phyloP scores from a whole-genome alignment of 78 protist species.

The Bigelowiella natans region DNA sequence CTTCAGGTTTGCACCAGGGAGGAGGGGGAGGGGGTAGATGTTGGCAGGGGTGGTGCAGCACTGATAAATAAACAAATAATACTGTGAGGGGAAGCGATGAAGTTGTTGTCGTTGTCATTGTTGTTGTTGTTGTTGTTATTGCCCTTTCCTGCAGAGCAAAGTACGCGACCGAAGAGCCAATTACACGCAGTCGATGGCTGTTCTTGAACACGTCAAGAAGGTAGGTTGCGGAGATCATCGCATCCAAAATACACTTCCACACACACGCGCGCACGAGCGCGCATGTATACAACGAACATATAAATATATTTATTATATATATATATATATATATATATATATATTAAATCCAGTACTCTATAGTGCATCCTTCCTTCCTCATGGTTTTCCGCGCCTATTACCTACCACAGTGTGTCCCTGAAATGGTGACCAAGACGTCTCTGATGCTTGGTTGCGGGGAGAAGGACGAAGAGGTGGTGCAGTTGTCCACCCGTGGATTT shows the following conservation, averaged over 20 bases:
- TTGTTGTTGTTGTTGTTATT: background rate
- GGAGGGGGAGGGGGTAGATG: too few species aligned
- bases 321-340: background rate
- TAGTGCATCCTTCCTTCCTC: background rate
- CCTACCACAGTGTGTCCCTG: background rate
- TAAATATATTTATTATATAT: background rate
- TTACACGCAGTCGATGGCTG: constrained; percentile 67
- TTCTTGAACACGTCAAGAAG: constrained; percentile 54
- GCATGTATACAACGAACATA: background rate
- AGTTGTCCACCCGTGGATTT: too few species aligned
- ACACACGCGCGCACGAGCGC: background rate
- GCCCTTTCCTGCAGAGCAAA: background rate
- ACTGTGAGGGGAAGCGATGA: background rate
- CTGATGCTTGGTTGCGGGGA: constrained; percentile 87
- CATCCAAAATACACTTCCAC: background rate
- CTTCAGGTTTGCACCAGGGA: too few species aligned
- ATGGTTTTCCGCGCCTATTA: background rate
- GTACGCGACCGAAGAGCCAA: constrained; percentile 74
- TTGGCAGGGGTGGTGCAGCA: background rate
- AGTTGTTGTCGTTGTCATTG: background rate
- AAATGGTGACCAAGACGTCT: constrained; percentile 63
- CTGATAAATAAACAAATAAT: constrained; percentile 40
- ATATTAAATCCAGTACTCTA: background rate
- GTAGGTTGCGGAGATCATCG: too few species aligned
- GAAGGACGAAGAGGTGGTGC: constrained; percentile 63